A percentile compares a stretch with the other conserved stretches of the same genome.
phyloP scores from a whole-genome alignment of 2,329 filamentous ascomycete genomes.

The Arthrinium phaeospermum region DNA sequence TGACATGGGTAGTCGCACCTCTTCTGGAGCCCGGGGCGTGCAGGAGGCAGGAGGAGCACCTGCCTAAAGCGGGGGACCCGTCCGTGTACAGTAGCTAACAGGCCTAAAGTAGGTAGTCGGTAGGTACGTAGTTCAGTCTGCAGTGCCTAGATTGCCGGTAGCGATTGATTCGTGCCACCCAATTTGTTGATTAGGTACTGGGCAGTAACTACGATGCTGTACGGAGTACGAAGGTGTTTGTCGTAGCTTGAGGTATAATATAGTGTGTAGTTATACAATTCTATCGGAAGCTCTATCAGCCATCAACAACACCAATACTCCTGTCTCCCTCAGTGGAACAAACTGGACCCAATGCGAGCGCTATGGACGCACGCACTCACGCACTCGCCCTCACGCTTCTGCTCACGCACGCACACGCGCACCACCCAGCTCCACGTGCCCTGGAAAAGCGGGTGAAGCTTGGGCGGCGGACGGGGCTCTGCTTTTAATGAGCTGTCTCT shows the following conservation, averaged over 20 bases:
- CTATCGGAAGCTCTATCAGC: too few relatives aligned
- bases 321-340: too few relatives aligned
- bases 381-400: too few relatives aligned
- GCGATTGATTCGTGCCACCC: too few relatives aligned
- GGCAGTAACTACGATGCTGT: too few relatives aligned
- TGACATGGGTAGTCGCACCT: neutral
- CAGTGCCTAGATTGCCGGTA: neutral
- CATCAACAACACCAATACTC: too few relatives aligned
- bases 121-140: neutral
- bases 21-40: neutral
- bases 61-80: neutral
- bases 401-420: neutral
- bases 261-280: too few relatives aligned
- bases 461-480: neutral
- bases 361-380: neutral
- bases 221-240: too few relatives aligned
- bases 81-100: neutral
- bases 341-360: neutral
- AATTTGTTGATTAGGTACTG: too few relatives aligned
- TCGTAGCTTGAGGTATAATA: too few relatives aligned
- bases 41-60: neutral
- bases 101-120: too few relatives aligned
- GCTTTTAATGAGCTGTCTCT: neutral
- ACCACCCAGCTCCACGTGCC: neutral
- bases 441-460: neutral